Evolutionary conservation across 2,329 filamentous ascomycete species (phyloP).

Genomic region (Talaromyces sp.): DNA sequence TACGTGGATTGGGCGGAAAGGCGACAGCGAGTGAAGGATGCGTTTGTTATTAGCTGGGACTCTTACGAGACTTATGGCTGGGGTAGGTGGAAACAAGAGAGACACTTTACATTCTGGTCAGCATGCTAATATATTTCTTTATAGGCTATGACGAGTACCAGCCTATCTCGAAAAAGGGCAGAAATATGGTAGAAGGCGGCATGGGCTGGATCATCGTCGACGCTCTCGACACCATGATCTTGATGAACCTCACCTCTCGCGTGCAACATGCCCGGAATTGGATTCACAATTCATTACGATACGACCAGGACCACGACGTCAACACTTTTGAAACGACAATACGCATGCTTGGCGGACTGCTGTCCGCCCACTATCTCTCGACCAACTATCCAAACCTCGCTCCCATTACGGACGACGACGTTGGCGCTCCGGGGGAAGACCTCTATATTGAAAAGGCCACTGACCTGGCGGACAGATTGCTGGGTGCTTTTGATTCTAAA

Average conservation of each 20-base stretch:
- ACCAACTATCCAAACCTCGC: conserved; percentile 75
- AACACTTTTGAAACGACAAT: conserved; percentile 24
- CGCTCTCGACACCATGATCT: conserved; percentile 89
- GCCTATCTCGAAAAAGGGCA: conserved; percentile 70
- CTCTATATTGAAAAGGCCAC: conserved; percentile 93
- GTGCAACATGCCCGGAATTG: conserved; percentile 81
- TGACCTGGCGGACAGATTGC: conserved; percentile 79
- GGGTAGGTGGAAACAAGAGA: conserved; percentile 55
- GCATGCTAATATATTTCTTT: background rate
- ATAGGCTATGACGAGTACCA: conserved; percentile 66
- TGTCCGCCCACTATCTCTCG: conserved; percentile 67
- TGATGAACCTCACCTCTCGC: conserved; percentile 92
- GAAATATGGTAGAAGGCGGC: conserved; percentile 79
- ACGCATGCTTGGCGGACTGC: conserved; percentile 22
- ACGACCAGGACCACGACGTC: conserved; percentile 82
- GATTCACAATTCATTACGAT: conserved; percentile 73
- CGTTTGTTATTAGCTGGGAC: conserved; percentile 87
- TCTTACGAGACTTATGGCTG: conserved; percentile 89
- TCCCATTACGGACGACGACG: conserved; percentile 64
- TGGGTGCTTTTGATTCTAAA: conserved; percentile 79
- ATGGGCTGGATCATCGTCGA: conserved; percentile 99
- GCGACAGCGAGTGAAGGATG: conserved; percentile 76
- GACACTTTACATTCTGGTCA: background rate
- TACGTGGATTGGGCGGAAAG: conserved; percentile 68
- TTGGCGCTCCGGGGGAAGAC: conserved; percentile 72